Percentiles rank a stretch among this genome's conserved stretches.
Evolutionary conservation across 331 rosid species (phyloP).

Genomic region (Stylosanthes scabra): DNA sequence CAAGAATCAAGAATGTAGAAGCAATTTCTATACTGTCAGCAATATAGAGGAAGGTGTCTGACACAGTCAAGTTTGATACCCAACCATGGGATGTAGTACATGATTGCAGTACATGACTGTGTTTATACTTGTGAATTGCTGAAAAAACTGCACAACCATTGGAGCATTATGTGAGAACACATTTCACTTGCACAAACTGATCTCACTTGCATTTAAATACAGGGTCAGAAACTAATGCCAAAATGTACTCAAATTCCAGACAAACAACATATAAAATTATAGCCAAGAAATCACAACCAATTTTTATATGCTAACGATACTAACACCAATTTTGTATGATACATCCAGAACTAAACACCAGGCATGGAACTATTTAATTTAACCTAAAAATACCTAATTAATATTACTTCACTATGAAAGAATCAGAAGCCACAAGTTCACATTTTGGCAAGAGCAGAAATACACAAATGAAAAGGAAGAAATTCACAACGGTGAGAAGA

Average conservation of each 20-base stretch:
- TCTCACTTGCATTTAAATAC: slow-evolving; percentile 10
- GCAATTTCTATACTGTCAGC: slow-evolving; percentile 65
- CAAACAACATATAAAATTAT: slow-evolving; percentile 4
- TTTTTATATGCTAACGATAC: too few relatives aligned
- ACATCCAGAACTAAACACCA: too few relatives aligned
- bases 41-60: slow-evolving; percentile 70
- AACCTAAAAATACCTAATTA: too few relatives aligned
- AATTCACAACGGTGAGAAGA: too few relatives aligned
- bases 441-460: too few relatives aligned
- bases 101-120: slow-evolving; percentile 91
- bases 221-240: slow-evolving; percentile 4
- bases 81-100: slow-evolving; percentile 80
- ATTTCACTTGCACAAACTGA: slow-evolving; percentile 2
- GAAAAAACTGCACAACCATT: slow-evolving; percentile 68
- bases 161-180: slow-evolving; percentile 27
- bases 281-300: slow-evolving; percentile 4
- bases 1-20: slow-evolving; percentile 67
- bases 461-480: too few relatives aligned
- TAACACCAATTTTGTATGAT: too few relatives aligned
- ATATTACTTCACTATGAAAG: too few relatives aligned
- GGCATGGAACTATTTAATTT: too few relatives aligned
- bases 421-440: too few relatives aligned
- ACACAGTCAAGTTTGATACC: slow-evolving; percentile 76
- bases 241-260: slow-evolving; percentile 4
- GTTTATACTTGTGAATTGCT: slow-evolving; percentile 86